These are phyloP conservation scores for Tricholomella constricta DNA, from an alignment of 768 basidiomycete species.

Conservation along the genomic window DNA sequence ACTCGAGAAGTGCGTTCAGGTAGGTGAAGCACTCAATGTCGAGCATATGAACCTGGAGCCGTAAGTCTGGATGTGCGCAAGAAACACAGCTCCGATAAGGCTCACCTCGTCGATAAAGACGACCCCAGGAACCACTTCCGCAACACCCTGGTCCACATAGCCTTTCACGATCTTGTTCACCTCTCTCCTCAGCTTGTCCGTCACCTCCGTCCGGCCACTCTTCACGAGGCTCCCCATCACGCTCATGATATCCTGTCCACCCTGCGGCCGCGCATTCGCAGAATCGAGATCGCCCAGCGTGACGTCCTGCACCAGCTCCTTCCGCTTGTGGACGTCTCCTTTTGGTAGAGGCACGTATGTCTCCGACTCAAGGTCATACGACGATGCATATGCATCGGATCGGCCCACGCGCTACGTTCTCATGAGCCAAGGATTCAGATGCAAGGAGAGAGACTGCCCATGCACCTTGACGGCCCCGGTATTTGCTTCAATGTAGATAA, in stretches of 20 bases:
- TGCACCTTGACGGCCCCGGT: constrained; percentile 92
- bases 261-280: constrained; percentile 93
- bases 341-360: constrained; percentile 93
- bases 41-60: constrained; percentile 91
- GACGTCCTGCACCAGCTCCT: constrained; percentile 27
- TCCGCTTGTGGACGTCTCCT: constrained; percentile 26
- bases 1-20: constrained; percentile 93
- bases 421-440: background rate
- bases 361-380: constrained; percentile 97
- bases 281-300: constrained; percentile 89
- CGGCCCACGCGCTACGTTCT: constrained; percentile 83
- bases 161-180: constrained; percentile 97
- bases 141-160: constrained; percentile 98
- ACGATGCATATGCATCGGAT: constrained; percentile 96
- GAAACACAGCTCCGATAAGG: background rate
- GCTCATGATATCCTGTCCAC: constrained; percentile 98
- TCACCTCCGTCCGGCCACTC: constrained; percentile 92
- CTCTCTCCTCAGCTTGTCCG: constrained; percentile 92
- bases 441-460: background rate
- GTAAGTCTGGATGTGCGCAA: constrained; percentile 7
- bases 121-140: constrained; percentile 96
- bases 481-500: constrained; percentile 92
- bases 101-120: constrained; percentile 97
- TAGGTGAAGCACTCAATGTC: constrained; percentile 99
- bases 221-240: constrained; percentile 94